Evolutionary conservation across 2,329 filamentous ascomycete genomes (phyloP), one percentile per base, ranked within the genome.

Genomic region (Teratosphaeria gauchensis): DNA sequence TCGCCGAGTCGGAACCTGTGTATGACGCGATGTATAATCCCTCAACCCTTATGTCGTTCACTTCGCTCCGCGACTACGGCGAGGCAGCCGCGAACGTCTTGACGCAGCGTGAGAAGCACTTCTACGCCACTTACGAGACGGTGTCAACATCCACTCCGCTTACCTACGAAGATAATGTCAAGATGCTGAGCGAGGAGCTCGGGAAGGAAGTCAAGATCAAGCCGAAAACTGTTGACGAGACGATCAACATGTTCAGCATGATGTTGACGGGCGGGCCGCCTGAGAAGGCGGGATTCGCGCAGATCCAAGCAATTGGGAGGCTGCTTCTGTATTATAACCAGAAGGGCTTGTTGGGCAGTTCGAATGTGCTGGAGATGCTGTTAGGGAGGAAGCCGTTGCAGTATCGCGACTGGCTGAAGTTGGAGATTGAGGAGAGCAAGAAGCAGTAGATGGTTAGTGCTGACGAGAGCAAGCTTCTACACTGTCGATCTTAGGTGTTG

Each of bases 71-170:
- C 7, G 71, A 73, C 55, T 31, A 72, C 8, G 70, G 65, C 2
- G 65, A 66, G 19, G 70, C 64, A 5, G 62, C 62, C 8, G 59
- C 63, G 14, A 63, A 53, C 5, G 63, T 72, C 9, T 32, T 72
- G 24, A 55, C 56, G 3, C 58, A 69, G 46, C 55, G 66, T 2
- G 66, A 72, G 53, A 65, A 60, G 35, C 68, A 71, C 58, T 66
- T 62, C 16, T 67, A 63, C 53, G 70, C 69, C 3, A 56, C 63
- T 31, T 71, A 72, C 60, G 64, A 66, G 55, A 58, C 71, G 4
- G 62, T 67, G 1, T 33, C 42, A 3, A 69, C 66, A 1, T 63
- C 65, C 1, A 24, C 48, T 7, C 56, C 60, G 14, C 48, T 65
- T 16, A 21, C 58, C 1, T 69, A 69, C 56, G 54, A 42, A 4